These are phyloP conservation scores for Thielaviopsis punctulata DNA, from an alignment of 2,329 filamentous ascomycete species.

Conservation along the genomic window DNA sequence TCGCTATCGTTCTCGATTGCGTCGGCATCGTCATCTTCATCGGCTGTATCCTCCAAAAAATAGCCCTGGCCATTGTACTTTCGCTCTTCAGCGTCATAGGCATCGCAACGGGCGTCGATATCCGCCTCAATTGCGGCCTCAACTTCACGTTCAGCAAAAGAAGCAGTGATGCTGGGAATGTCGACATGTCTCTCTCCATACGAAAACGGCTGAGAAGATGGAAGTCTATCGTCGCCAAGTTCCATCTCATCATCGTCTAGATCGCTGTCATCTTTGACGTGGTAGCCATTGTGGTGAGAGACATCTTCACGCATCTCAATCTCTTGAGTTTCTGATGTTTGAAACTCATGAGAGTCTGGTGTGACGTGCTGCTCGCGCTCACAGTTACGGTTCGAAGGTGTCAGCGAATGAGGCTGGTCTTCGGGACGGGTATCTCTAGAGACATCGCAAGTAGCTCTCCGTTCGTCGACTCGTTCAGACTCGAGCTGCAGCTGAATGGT, in stretches of 20 bases:
- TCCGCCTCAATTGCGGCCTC: constrained; percentile 22
- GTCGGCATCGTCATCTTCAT: constrained; percentile 8
- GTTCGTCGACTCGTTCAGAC: neutral
- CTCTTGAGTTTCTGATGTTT: neutral
- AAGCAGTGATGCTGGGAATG: constrained; percentile 23
- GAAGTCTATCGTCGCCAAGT: constrained; percentile 7
- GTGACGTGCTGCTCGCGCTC: neutral
- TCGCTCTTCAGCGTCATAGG: constrained; percentile 10
- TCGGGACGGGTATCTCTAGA: neutral
- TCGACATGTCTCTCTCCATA: neutral
- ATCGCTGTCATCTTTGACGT: neutral
- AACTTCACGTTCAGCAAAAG: constrained; percentile 27
- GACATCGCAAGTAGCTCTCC: neutral
- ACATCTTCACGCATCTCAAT: neutral
- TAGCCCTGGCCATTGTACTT: neutral
- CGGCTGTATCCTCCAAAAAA: constrained; percentile 3
- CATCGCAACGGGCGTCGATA: constrained; percentile 17
- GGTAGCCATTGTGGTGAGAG: neutral
- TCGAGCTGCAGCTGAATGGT: neutral
- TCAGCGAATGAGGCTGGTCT: neutral
- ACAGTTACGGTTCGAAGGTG: neutral
- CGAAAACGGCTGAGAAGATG: constrained; percentile 2
- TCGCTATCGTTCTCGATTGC: neutral
- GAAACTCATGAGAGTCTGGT: neutral
- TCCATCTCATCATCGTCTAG: constrained; percentile 10